Evolutionary conservation across 208 protist species (phyloP), one percentile per base, ranked within the genome.

Genomic region (Leptomonas seymouri): DNA sequence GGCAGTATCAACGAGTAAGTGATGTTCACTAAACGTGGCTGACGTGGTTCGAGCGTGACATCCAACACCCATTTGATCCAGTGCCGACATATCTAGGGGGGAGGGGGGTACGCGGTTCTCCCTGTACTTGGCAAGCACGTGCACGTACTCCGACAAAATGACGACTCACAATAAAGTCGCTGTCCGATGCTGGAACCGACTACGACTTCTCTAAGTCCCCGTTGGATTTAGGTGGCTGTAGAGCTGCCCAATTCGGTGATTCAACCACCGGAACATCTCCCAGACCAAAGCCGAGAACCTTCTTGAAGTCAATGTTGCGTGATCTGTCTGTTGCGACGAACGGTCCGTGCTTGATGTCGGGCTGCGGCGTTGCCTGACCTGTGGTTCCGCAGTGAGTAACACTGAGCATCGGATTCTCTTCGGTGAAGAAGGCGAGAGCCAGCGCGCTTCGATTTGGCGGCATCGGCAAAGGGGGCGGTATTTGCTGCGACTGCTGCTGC

Each of bases 241-340:
- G 41, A 1, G 57, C 11, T 14, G 14, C 41, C 57, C 57, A 62
- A 11, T n/a, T 39, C 11, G 57, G 57, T n/a, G 57, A 62, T 3
- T 16, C 3, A 21, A 50, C 34, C 23, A 1, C 4, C 15, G 34
- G 57, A 5, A 62, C 57, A 50, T 62, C 57, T 25, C 34, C 36
- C 57, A 62, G 25, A 36, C 39, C 34, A 50, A 62, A 62, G 6
- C 57, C 57, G 3, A 62, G 41, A 2, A 16, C 21, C 23, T 48
- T 49, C 25, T 62, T 44, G 23, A 62, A 62, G 57, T 62, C 57
- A 20, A 62, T 62, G 41, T 46, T 46, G 30, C 41, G 57, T 5
- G 57, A 62, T 41, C n/a, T 62, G 23, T 62, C 57, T 3, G 57
- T 62, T 3, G 57, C 57, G 12, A 62, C 57, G 34, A 62, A 62